Evolutionary conservation across 805 yeast genomes (phyloP), one percentile per base, ranked within the genome.

Genomic region (Yarrowia sp.): DNA sequence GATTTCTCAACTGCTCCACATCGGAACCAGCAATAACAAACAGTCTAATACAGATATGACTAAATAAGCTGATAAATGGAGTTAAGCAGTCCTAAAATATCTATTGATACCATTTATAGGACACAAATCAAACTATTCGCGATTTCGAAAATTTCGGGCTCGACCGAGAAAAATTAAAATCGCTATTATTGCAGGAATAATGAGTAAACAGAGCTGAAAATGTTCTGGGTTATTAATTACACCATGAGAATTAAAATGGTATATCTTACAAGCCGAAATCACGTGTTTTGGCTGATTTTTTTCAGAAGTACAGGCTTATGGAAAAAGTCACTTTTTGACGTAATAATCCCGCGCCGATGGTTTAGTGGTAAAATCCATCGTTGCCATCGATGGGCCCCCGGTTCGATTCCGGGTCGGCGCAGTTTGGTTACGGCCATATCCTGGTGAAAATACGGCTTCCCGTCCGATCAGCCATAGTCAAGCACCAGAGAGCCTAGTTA

Each of bases 361-460:
- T 48, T 48, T 48, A 48, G 54, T 48, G 54, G 54, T 48, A 48
- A 48, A 48, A 48, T 48, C 54, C 54, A 48, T 48, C 54, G 54
- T 48, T 48, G 54, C 54, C 54, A 48, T 48, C 54, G 54, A 48
- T 48, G 54, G 54, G 54, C 54, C 54, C 54, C 54, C 54, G 54
- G 54, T 48, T 48, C 54, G 54, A 48, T 48, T 48, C 54, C 54
- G 54, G 54, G 54, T 48, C 54, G 54, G 54, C 54, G 54, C 54
- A 48, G 19, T 48, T 32, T 32, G 54, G 54, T 48, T 48, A 48
- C 54, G 54, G 54, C 54, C 54, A 48, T 48, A 48, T 48, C 54
- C 54, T 48, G 54, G 54, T 48, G 54, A 48, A 48, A 48, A 48
- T 48, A 48, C 54, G 54, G 54, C 54, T 48, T 48, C 54, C 54